phyloP scores from a whole-genome alignment of 805 yeast species.

The Lipomyces chichibuensis region DNA sequence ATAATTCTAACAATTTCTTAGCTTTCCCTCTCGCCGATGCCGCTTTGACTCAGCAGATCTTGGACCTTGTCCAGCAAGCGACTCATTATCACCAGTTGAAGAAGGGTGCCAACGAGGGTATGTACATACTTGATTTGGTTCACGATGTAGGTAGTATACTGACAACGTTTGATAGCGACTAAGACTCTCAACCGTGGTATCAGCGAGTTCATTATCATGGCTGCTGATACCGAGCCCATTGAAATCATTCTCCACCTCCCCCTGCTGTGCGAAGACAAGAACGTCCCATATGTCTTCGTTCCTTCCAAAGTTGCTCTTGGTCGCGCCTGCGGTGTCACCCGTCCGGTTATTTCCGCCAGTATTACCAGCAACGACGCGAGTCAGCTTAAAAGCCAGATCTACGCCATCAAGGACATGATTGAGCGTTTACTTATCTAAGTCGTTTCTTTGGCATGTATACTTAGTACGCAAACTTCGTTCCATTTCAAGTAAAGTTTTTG shows the following conservation, averaged over 20 bases:
- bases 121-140: conserved; percentile 42
- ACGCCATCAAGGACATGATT: conserved; percentile 97
- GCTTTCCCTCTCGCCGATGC: conserved; percentile 99
- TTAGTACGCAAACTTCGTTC: not conserved
- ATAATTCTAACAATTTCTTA: conserved; percentile 25
- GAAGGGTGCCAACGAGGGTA: conserved; percentile 99
- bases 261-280: conserved; percentile 97
- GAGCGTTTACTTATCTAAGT: conserved; percentile 89
- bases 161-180: conserved; percentile 22
- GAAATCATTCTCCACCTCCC: conserved; percentile 98
- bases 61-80: conserved; percentile 97
- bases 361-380: conserved; percentile 98
- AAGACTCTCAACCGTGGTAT: conserved; percentile 37
- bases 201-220: conserved; percentile 57
- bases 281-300: conserved; percentile 98
- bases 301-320: conserved; percentile 99
- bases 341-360: conserved; percentile 98
- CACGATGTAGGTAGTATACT: not conserved
- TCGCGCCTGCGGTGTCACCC: conserved; percentile 99
- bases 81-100: conserved; percentile 97
- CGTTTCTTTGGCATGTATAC: not conserved
- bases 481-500: not conserved
- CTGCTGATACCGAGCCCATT: conserved; percentile 99
- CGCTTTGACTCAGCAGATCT: conserved; percentile 91
- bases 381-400: conserved; percentile 94